These are phyloP conservation scores for Leishmania lainsoni DNA, from an alignment of 208 protist genomes.

Conservation along the genomic window DNA sequence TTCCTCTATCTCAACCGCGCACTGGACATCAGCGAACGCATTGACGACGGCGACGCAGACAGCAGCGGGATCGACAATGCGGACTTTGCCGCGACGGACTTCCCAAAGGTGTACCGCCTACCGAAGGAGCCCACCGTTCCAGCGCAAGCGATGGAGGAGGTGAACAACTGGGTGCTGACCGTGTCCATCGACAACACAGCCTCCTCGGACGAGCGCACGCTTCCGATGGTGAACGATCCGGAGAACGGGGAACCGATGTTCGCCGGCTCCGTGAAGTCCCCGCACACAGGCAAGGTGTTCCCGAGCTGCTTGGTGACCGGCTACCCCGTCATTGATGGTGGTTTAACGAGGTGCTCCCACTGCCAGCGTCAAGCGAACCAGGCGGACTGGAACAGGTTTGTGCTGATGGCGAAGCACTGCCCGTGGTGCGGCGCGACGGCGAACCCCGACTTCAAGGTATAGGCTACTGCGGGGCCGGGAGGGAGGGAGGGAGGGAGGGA, in stretches of 20 bases:
- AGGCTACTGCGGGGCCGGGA: not conserved
- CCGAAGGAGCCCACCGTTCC: constrained; percentile 56
- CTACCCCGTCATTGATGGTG: constrained; percentile 81
- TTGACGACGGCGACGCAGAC: constrained; percentile 89
- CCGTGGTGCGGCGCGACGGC: constrained; percentile 85
- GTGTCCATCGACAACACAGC: constrained; percentile 84
- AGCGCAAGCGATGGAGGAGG: constrained; percentile 71
- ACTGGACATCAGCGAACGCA: constrained; percentile 94
- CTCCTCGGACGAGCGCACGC: constrained; percentile 38
- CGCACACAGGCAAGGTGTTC: constrained; percentile 66
- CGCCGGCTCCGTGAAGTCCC: constrained; percentile 78
- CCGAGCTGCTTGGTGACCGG: constrained; percentile 91
- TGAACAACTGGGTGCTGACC: constrained; percentile 93
- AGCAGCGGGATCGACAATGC: constrained; percentile 85
- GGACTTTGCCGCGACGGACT: constrained; percentile 90
- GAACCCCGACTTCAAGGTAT: constrained; percentile 72
- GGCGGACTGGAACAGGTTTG: constrained; percentile 92
- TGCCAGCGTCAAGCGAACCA: constrained; percentile 87
- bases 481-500: not conserved
- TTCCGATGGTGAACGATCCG: constrained; percentile 68
- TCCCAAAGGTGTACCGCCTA: constrained; percentile 86
- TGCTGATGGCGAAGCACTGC: constrained; percentile 80
- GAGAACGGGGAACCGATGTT: constrained; percentile 80
- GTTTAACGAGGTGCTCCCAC: constrained; percentile 60
- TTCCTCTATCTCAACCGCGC: constrained; percentile 97